Base-by-base conservation (phyloP, 768 basidiomycete species). In the Artomyces pyxidatus region DNA sequence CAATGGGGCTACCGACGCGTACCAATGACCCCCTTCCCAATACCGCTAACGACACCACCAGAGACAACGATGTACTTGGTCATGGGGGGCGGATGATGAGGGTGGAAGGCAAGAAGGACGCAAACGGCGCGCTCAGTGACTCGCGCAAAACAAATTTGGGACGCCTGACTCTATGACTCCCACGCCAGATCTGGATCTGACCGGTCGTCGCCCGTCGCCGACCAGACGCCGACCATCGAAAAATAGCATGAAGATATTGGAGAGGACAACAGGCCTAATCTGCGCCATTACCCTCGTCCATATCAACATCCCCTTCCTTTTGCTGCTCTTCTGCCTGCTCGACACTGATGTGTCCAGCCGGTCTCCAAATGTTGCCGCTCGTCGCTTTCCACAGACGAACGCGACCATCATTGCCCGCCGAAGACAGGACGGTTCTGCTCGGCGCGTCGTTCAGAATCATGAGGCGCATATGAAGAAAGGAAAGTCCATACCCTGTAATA, bases 21-120 rank as follows among this genome's bases (percentile, higher is more conserved):
- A 97, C 95, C 95, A 63, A 99, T 97, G 54, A 98, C 92, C 59
- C 95, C 95, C 80, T 99, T 99, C 56, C 95, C 95, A 61, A 99
- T 99, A 47, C 95, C 95, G 61, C 91, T 95, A 64, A 99, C 88
- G 50, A 99, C 95, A 68, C 95, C 95, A 51, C 95, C 95, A 32
- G 88, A 91, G 26, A 99, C 90, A 55, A 98, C 60, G 61, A 97
- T 98, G 71, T 90, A 98, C 72, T 97, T 97, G 52, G 88, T 92
- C 88, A 93, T 93, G 12, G 32, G 12, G 32, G 32, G 17, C 32
- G 17, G 32, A 35, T 17, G 32, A 35, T 35, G 32, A 17, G 12
- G 32, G 32, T 4, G 6, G 17, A 17, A 35, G 32, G 32, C 32
- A 35, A 35, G 5, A 12, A 17, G 14, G 32, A 35, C 32, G 3